A percentile compares a stretch with the other conserved stretches of the same genome.
Conservation (phyloP, 2,329 filamentous ascomycete species). For the Nemania abortiva region DNA sequence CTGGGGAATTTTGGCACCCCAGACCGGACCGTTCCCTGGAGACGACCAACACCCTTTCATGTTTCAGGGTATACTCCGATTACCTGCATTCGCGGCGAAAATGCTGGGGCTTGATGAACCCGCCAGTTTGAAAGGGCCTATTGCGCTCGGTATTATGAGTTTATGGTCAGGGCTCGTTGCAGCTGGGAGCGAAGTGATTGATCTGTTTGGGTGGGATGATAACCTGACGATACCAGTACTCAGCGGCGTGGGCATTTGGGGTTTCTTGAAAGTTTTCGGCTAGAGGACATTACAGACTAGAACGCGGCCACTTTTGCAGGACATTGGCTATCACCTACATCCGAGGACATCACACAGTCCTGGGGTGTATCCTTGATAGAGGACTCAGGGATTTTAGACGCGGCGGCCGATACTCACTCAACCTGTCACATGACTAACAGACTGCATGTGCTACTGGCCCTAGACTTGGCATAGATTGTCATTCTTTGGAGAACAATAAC, state of each 20-base stretch:
- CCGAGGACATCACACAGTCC: slow-evolving; percentile 8
- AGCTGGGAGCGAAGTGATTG: slow-evolving; percentile 88
- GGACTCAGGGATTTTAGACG: slow-evolving; percentile 38
- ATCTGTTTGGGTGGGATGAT: slow-evolving; percentile 95
- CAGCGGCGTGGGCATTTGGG: slow-evolving; percentile 89
- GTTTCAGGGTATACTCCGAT: slow-evolving; percentile 80
- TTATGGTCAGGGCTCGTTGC: slow-evolving; percentile 90
- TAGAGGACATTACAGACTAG: slow-evolving; percentile 51
- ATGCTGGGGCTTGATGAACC: slow-evolving; percentile 70
- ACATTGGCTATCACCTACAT: slow-evolving; percentile 22
- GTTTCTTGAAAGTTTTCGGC: slow-evolving; percentile 89
- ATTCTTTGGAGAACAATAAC: slow-evolving; percentile 18
- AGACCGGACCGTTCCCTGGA: slow-evolving; percentile 73
- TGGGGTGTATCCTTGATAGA: slow-evolving; percentile 29
- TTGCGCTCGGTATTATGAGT: slow-evolving; percentile 84
- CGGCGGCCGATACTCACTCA: slow-evolving; percentile 30
- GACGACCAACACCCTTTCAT: slow-evolving; percentile 80
- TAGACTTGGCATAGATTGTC: slow-evolving; percentile 24
- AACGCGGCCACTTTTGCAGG: slow-evolving; percentile 31
- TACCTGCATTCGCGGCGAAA: slow-evolving; percentile 71
- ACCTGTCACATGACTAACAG: slow-evolving; percentile 29
- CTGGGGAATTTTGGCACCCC: slow-evolving; percentile 86
- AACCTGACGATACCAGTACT: slow-evolving; percentile 96
- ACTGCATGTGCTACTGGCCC: slow-evolving; percentile 17
- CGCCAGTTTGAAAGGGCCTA: slow-evolving; percentile 73